A percentile compares a stretch with the other conserved stretches of the same genome.
Evolutionary conservation across 257 asterid species (phyloP).

Genomic region (Solanum piurae): DNA sequence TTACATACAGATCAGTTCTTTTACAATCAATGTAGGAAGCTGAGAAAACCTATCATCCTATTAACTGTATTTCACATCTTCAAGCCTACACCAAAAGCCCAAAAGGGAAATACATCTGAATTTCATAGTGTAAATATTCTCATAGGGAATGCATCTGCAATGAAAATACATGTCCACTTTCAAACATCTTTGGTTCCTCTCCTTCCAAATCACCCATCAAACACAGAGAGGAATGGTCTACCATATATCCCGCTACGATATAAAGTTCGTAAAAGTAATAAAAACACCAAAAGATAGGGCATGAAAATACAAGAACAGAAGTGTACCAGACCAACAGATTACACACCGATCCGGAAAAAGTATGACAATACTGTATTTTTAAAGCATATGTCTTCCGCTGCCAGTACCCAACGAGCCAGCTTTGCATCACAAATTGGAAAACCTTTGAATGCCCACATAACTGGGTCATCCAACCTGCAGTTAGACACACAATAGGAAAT

Average conservation of each 20-base stretch:
- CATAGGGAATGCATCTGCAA: neutral
- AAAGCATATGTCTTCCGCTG: conserved; percentile 98
- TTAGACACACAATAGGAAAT: neutral
- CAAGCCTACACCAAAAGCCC: neutral
- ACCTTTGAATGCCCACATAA: conserved; percentile 83
- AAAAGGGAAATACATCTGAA: neutral
- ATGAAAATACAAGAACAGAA: neutral
- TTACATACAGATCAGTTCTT: neutral
- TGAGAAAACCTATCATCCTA: neutral
- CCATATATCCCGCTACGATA: neutral
- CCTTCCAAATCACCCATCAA: neutral
- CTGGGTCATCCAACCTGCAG: conserved; percentile 92
- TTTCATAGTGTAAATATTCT: neutral
- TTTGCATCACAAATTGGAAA: conserved; percentile 64
- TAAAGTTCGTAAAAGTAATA: neutral
- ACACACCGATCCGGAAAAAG: conserved; percentile 81
- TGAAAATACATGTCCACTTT: neutral
- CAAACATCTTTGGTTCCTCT: neutral
- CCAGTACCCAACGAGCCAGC: conserved; percentile 81
- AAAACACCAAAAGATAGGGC: neutral
- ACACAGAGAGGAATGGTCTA: neutral
- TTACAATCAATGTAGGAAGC: neutral
- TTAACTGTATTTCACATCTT: neutral
- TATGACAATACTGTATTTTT: conserved; percentile 62
- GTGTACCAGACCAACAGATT: conserved; percentile 8